These are phyloP conservation scores for Debaryomyces maramus DNA, from an alignment of 805 yeast species.

Conservation along the genomic window DNA sequence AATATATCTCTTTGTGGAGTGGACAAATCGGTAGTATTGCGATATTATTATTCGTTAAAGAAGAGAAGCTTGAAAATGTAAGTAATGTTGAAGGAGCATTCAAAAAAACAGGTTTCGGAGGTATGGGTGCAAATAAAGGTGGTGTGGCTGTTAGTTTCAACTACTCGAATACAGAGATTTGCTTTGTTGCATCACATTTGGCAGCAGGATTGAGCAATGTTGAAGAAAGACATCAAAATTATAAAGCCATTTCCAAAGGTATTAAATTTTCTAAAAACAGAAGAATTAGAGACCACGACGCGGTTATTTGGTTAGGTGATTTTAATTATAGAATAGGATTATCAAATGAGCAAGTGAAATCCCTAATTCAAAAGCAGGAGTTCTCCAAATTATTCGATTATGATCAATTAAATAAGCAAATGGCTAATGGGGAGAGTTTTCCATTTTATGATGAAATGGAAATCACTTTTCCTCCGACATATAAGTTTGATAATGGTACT, in stretches of 20 bases:
- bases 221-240: conserved; percentile 84
- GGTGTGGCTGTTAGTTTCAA: conserved; percentile 71
- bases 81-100: conserved; percentile 66
- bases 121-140: conserved; percentile 81
- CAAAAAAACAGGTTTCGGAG: conserved; percentile 93
- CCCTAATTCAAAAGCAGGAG: conserved; percentile 46
- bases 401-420: conserved; percentile 81
- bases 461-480: conserved; percentile 82
- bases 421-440: conserved; percentile 68
- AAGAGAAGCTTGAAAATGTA: conserved; percentile 50
- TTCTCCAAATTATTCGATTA: conserved; percentile 53
- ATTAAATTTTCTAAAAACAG: conserved; percentile 58
- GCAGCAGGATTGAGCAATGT: conserved; percentile 88
- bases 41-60: conserved; percentile 64
- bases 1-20: conserved; percentile 62
- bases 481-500: conserved; percentile 87
- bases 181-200: conserved; percentile 82
- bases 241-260: conserved; percentile 72
- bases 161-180: conserved; percentile 65
- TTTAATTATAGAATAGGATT: conserved; percentile 78
- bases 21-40: conserved; percentile 88
- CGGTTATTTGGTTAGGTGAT: conserved; percentile 93
- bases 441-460: conserved; percentile 74
- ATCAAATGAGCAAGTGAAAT: conserved; percentile 72
- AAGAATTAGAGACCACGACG: conserved; percentile 69